phyloP scores from a whole-genome alignment of 1,139 yeast species.

The Yamadazyma triangularis region DNA sequence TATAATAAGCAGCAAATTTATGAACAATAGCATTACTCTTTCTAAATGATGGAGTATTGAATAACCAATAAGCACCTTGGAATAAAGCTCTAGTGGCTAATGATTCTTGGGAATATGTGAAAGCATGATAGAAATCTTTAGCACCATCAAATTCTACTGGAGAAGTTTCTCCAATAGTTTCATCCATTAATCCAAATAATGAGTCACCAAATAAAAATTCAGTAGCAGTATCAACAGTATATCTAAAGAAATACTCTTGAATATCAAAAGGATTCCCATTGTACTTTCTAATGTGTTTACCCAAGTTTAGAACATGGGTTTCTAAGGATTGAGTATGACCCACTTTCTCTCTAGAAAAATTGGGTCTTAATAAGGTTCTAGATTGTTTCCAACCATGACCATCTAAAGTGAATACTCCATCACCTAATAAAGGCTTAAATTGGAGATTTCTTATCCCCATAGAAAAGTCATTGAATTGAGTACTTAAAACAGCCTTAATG shows the following conservation, averaged over 20 bases:
- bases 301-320: conserved; percentile 35
- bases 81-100: conserved; percentile 26
- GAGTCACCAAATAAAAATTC: conserved; percentile 39
- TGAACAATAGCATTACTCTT: conserved; percentile 19
- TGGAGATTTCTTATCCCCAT: conserved; percentile 40
- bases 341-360: conserved; percentile 49
- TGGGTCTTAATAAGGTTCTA: conserved; percentile 51
- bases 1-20: conserved; percentile 24
- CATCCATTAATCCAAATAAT: conserved; percentile 28
- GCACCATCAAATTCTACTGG: conserved; percentile 15
- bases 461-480: conserved; percentile 45
- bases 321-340: conserved; percentile 44
- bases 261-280: conserved; percentile 26
- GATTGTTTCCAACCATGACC: conserved; percentile 55
- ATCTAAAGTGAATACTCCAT: conserved; percentile 53
- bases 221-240: conserved; percentile 39
- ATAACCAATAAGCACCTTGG: conserved; percentile 21
- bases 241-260: conserved; percentile 32
- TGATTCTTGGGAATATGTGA: conserved; percentile 25
- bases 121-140: conserved; percentile 23
- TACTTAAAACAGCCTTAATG: conserved; percentile 32
- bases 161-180: conserved; percentile 19
- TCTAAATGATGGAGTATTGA: conserved; percentile 20
- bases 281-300: conserved; percentile 23
- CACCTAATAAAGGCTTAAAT: conserved; percentile 43